Evolutionary conservation across 2,329 filamentous ascomycete species (phyloP), one percentile per base, ranked within the genome.

Genomic region (Penicillium sp.): DNA sequence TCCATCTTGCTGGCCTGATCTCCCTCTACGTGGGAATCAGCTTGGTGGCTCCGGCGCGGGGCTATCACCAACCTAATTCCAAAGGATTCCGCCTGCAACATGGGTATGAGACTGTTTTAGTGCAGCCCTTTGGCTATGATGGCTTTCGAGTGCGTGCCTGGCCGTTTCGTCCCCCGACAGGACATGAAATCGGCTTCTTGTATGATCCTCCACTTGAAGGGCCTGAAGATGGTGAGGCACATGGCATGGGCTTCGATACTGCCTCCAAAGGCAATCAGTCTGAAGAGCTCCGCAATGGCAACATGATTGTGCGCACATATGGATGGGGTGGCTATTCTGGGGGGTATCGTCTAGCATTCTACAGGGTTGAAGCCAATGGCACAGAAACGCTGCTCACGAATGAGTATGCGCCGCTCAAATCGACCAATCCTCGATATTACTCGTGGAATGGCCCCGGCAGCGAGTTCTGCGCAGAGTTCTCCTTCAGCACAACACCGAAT

Each of bases 201-300:
- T 73, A 71, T 45, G 72, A 74, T 47, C 72, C 72, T 9, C 71
- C 71, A 3, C 60, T 74, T 0, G 71, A 74, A 57, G 71, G 71
- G 1, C 67, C 66, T 0, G 69, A 72, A 43, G 60, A 67, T 48
- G 66, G 65, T 2, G 46, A 64, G 6, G 65, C 69, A 0, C 63
- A 60, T 47, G 70, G 66, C 4, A 66, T 70, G 65, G 61, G 42
- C 16, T 72, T 65, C 42, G 67, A 71, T 47, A 69, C 62, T 6
- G 60, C 58, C 0, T 65, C 64, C 33, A 72, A 66, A 42, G 72
- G 70, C 23, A 69, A 65, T 16, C 57, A 59, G 16, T 58, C 61
- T 10, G 58, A 64, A 3, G 59, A 63, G 4, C 58, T 73, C 7
- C 65, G 69, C 2, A 74, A 74, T 52, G 71, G 71, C 2, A 72